A percentile compares a stretch with the other conserved stretches of the same genome.
These are phyloP conservation scores for Cornus controversa DNA, from an alignment of 148 eudicot genomes.

Conservation along the genomic window DNA sequence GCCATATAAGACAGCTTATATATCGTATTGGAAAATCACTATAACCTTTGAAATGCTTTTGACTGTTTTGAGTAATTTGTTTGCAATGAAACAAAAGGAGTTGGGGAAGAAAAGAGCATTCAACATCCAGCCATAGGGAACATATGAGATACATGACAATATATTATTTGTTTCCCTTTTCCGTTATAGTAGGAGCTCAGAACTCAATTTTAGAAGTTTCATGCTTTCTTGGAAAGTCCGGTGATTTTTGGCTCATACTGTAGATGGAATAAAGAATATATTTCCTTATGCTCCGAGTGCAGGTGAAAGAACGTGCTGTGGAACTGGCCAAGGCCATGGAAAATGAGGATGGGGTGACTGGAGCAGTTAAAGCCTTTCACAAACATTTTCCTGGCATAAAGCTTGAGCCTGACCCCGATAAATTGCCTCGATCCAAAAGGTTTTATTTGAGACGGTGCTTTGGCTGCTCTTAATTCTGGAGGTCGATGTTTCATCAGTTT, in stretches of 20 bases:
- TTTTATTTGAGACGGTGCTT: slow-evolving; percentile 48
- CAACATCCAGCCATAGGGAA: neutral
- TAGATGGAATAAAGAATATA: neutral
- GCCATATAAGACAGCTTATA: no score
- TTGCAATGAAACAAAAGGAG: neutral
- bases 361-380: slow-evolving; percentile 79
- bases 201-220: neutral
- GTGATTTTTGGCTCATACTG: neutral
- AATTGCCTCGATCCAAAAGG: slow-evolving; percentile 17
- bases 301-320: slow-evolving; percentile 72
- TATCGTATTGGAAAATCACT: neutral
- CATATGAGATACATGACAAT: neutral
- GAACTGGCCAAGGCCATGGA: slow-evolving; percentile 77
- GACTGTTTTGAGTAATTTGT: neutral
- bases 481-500: neutral
- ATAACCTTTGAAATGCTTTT: neutral
- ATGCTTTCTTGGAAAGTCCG: neutral
- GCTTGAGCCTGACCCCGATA: slow-evolving; percentile 15
- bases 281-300: slow-evolving; percentile 9
- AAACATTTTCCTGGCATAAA: slow-evolving; percentile 59
- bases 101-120: neutral
- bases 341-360: slow-evolving; percentile 76
- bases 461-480: slow-evolving; percentile 21
- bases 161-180: neutral
- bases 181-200: neutral